Percentiles rank a stretch among this genome's conserved stretches.
Conservation (phyloP, 495 filamentous ascomycete genomes). For the Aspergillus sparsus region DNA sequence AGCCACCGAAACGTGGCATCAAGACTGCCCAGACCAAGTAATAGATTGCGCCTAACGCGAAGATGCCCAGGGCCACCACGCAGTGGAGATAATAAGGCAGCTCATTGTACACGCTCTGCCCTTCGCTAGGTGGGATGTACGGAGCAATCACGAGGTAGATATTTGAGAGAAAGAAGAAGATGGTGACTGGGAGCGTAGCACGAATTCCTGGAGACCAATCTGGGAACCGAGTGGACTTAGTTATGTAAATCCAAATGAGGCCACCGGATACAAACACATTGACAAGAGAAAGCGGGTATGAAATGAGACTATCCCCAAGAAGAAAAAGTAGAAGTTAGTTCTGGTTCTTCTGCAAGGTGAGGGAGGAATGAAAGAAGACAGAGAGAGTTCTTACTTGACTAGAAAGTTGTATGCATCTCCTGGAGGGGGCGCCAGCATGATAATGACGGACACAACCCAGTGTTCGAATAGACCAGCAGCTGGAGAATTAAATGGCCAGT, state of each 20-base stretch:
- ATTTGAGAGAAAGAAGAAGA: slow-evolving; percentile 59
- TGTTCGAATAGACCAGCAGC: slow-evolving; percentile 63
- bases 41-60: slow-evolving; percentile 56
- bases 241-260: slow-evolving; percentile 58
- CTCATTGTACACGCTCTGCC: slow-evolving; percentile 58
- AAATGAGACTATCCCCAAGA: slow-evolving; percentile 49
- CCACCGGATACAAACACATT: slow-evolving; percentile 60
- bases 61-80: slow-evolving; percentile 58
- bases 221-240: slow-evolving; percentile 42
- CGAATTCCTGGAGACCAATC: slow-evolving; percentile 40
- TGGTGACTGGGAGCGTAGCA: slow-evolving; percentile 45
- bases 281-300: slow-evolving; percentile 61
- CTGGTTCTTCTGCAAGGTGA: slow-evolving; percentile 11
- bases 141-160: slow-evolving; percentile 62
- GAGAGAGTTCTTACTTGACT: slow-evolving; percentile 49
- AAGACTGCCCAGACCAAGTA: slow-evolving; percentile 58
- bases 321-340: slow-evolving; percentile 23
- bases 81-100: slow-evolving; percentile 68
- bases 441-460: slow-evolving; percentile 59
- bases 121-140: slow-evolving; percentile 62
- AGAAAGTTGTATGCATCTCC: slow-evolving; percentile 68
- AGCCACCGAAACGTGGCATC: slow-evolving; percentile 53
- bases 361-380: slow-evolving; percentile 17
- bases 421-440: slow-evolving; percentile 63
- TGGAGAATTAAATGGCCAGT: slow-evolving; percentile 63